Evolutionary conservation across 805 yeast species (phyloP).

Genomic region (Kodamaea jinghongensis): DNA sequence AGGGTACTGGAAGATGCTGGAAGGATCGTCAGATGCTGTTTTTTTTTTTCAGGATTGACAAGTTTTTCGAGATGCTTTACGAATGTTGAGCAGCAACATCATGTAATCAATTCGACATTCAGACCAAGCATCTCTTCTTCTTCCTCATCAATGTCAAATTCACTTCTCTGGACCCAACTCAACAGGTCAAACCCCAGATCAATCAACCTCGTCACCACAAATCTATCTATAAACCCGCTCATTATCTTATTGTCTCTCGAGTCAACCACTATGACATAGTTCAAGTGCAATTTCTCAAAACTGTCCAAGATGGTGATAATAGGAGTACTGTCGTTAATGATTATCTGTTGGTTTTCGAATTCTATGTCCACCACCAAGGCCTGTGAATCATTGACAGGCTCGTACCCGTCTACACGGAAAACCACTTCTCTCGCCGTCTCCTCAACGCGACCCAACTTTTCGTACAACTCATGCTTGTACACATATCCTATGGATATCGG

Average conservation of each 20-base stretch:
- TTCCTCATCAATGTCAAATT: slow-evolving; percentile 24
- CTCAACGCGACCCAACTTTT: slow-evolving; percentile 5
- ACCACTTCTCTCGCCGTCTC: not conserved
- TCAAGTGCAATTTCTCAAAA: slow-evolving; percentile 38
- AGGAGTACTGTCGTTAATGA: slow-evolving; percentile 31
- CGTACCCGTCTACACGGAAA: not conserved
- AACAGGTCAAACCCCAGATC: slow-evolving; percentile 25
- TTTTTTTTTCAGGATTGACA: no score
- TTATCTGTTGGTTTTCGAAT: slow-evolving; percentile 22
- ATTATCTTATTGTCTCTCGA: slow-evolving; percentile 15
- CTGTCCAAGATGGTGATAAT: slow-evolving; percentile 31
- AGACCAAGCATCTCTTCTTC: slow-evolving; percentile 1
- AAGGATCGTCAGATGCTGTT: no score
- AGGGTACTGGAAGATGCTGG: no score
- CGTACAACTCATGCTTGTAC: slow-evolving; percentile 25
- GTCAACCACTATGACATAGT: slow-evolving; percentile 30
- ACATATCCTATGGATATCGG: slow-evolving; percentile 37
- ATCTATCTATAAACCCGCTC: slow-evolving; percentile 40
- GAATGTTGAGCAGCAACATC: not conserved
- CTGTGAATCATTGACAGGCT: slow-evolving; percentile 3
- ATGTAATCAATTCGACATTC: slow-evolving; percentile 31
- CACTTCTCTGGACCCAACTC: slow-evolving; percentile 13
- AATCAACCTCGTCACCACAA: slow-evolving; percentile 29
- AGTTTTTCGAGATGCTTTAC: no score
- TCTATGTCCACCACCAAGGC: not conserved